Base-by-base conservation (phyloP, 2,329 filamentous ascomycete species). In the Cordyceps militaris region DNA sequence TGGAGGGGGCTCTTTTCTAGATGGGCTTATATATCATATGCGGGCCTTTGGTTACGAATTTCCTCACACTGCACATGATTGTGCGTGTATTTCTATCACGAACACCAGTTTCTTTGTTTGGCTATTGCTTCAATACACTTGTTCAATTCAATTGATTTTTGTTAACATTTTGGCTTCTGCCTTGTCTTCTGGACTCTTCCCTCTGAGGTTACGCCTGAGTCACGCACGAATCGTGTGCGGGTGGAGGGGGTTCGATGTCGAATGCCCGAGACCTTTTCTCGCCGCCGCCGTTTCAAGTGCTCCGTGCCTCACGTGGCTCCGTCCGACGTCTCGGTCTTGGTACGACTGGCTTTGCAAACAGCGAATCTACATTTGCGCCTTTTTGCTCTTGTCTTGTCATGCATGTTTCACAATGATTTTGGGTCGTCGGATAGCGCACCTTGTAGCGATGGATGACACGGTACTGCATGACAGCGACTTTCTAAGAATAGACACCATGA, bases 91-190 rank as follows among this genome's bases (percentile, higher is more conserved):
- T 57, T 57, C 21, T 57, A 50, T 57, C 47, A 57, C 38, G 55
- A 57, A 50, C 44, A 57, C 47, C 55, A 57, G 36, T 57, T 57
- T 57, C 36, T 21, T 16, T 57, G 38, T 57, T 57, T 57, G 55
- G 46, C 47, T 57, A 44, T 51, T 57, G 55, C 55, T 57, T 49
- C 28, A 19, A 50, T 44, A 34, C 32, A 24, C 30, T 32, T 56
- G 26, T 49, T 49, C 34, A 13, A 32, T 32, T 24, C 44, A 30
- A 49, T 32, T 40, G 2, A 30, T 9, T 13, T 14, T 30, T 32
- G 23, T 42, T n/a, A 24, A 8, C 26, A 23, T 36, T 38, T 13
- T 26, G 4, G 28, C 24, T 47, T 10, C 4, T 48, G 9, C 16
- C 11, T 28, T 32, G 4, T 46, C 21, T 44, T 44, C 42, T 44